A percentile compares a stretch with the other conserved stretches of the same genome.
Conservation (phyloP, 495 filamentous ascomycete species). For the Penicillium flavigenum region DNA sequence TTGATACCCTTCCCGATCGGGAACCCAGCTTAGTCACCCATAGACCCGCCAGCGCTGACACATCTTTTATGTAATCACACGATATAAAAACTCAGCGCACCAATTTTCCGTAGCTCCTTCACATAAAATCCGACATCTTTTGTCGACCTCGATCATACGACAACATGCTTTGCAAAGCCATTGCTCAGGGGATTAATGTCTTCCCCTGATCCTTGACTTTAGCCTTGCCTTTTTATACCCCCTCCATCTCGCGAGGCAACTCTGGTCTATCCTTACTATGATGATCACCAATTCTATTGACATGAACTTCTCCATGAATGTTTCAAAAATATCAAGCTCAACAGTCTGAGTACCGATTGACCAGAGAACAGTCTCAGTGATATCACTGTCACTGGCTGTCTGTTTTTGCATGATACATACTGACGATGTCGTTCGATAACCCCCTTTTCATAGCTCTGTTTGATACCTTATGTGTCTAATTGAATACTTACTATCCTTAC, state of each 20-base stretch:
- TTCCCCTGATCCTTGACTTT: background rate
- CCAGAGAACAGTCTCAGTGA: slow-evolving; percentile 10
- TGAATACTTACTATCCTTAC: slow-evolving; percentile 3
- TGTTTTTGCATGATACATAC: background rate
- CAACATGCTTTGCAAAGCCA: background rate
- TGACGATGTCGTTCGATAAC: background rate
- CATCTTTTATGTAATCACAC: background rate
- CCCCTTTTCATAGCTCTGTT: background rate
- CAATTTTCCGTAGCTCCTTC: background rate
- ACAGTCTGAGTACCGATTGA: slow-evolving; percentile 35
- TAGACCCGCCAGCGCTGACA: background rate
- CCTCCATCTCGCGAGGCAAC: background rate
- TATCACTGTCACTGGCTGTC: background rate
- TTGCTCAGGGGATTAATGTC: slow-evolving; percentile 11
- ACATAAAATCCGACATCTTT: background rate
- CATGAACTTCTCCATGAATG: slow-evolving; percentile 31
- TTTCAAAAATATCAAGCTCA: slow-evolving; percentile 37
- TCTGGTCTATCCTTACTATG: slow-evolving; percentile 26
- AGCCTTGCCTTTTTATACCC: slow-evolving; percentile 4
- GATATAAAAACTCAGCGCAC: slow-evolving; percentile 10
- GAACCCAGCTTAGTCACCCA: background rate
- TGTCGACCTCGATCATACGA: background rate
- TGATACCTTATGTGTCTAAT: slow-evolving; percentile 1
- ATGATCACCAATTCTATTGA: slow-evolving; percentile 33
- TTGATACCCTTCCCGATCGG: slow-evolving; percentile 2